A percentile compares a stretch with the other conserved stretches of the same genome.
phyloP scores from a whole-genome alignment of 179 eudicot species.

The Spinacia oleracea region DNA sequence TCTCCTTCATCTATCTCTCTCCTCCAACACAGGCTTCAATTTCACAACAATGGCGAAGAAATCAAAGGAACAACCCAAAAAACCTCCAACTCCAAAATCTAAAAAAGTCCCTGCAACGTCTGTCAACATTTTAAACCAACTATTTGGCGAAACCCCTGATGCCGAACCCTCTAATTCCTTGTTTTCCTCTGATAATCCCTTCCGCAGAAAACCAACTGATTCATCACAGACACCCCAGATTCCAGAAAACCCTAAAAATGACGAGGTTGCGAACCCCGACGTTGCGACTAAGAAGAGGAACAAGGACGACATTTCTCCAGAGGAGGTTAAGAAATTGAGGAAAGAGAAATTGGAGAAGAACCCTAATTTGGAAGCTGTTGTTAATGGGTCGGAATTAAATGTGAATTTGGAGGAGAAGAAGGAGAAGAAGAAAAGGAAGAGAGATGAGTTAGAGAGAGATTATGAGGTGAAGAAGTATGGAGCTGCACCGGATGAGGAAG shows the following conservation, averaged over 20 bases:
- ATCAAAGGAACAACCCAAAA: slow-evolving; percentile 34
- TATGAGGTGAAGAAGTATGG: slow-evolving; percentile 60
- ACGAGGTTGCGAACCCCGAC: slow-evolving; percentile 11
- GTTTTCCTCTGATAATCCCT: slow-evolving; percentile 60
- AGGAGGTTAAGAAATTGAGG: slow-evolving; percentile 26
- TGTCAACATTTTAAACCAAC: slow-evolving; percentile 39
- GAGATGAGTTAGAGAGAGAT: slow-evolving; percentile 67
- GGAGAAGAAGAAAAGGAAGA: slow-evolving; percentile 65
- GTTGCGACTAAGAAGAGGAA: slow-evolving; percentile 35
- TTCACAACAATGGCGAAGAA: slow-evolving; percentile 56
- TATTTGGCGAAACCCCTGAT: slow-evolving; percentile 47
- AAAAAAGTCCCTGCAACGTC: slow-evolving; percentile 17
- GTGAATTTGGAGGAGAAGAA: slow-evolving; percentile 26
- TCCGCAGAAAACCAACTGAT: slow-evolving; percentile 45
- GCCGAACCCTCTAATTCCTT: slow-evolving; percentile 31
- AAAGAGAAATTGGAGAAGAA: slow-evolving; percentile 27
- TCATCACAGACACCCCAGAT: slow-evolving; percentile 14
- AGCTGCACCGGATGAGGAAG: slow-evolving; percentile 26
- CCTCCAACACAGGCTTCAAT: not conserved
- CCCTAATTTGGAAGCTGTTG: slow-evolving; percentile 11
- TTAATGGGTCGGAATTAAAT: slow-evolving; percentile 4
- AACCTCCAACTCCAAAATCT: slow-evolving; percentile 15
- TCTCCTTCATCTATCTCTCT: not conserved
- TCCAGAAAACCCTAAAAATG: slow-evolving; percentile 22
- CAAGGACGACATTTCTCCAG: slow-evolving; percentile 20